Base-by-base conservation (phyloP, 495 filamentous ascomycete genomes). In the Xylaria venustula region DNA sequence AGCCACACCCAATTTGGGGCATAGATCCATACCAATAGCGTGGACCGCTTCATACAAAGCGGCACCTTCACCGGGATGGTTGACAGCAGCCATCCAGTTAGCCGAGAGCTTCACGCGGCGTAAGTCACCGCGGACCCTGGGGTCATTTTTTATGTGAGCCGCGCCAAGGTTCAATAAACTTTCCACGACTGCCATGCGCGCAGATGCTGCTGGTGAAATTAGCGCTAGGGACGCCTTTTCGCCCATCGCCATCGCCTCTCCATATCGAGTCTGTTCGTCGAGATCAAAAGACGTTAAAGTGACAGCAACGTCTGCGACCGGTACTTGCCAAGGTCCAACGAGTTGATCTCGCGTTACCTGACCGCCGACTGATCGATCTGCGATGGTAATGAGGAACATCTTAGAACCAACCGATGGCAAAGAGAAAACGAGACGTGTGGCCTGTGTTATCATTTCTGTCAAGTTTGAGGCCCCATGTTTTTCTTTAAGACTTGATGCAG, bases 1-100 rank as follows among this genome's bases (percentile, higher is more conserved):
- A 56, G 88, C 90, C 64, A 98, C 85, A 19, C 91, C 91, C 36
- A 98, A 81, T 67, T 87, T 84, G 20, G 90, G 37, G 66, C 81
- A 81, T 19, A 96, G 77, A n/a, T 93, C 89, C 79, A 96, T 85
- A 47, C 90, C 91, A 64, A 97, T 92, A 6, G 94, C 93, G 71
- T 96, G 85, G 30, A 97, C 94, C 30, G 91, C 94, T 73, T 96
- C 93, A 60, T 97, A 98, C 44, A 98, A 82, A 34, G 89, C 93
- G 54, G 94, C 95, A 36, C 90, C 94, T 73, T 98, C 94, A 49
- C 95, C 94, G 14, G 90, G 88, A 73, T 97, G 93, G 69, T 87
- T 93, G 59, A 91, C 90, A 8, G 94, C 92, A 1, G 92, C 91
- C 95, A 98, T 98, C 94, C 94, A 98, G 75, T 98, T 98, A 11